Percentiles rank a stretch among this genome's conserved stretches.
Evolutionary conservation across 495 filamentous ascomycete genomes (phyloP).

Genomic region (Delitschia confertaspora): DNA sequence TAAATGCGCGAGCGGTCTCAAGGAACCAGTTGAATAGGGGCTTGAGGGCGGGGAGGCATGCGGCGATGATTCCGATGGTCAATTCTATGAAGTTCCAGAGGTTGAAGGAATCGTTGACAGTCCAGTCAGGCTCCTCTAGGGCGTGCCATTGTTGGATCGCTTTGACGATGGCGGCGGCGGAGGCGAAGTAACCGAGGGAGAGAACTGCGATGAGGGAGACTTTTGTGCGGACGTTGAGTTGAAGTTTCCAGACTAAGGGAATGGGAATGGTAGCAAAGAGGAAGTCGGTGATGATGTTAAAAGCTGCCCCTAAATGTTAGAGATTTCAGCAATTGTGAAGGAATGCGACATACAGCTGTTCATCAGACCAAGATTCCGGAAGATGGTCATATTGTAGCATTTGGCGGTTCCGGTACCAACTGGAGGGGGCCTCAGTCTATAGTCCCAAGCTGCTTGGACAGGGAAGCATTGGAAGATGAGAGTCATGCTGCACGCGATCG

Average conservation of each 20-base stretch:
- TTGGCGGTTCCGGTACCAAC: constrained; percentile 24
- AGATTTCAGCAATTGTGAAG: neutral
- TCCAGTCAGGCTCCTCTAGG: constrained; percentile 22
- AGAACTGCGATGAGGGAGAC: constrained; percentile 28
- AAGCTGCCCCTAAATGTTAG: constrained; percentile 15
- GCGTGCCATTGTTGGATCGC: constrained; percentile 28
- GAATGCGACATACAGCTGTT: constrained; percentile 21
- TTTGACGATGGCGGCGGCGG: constrained; percentile 31
- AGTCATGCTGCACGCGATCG: constrained; percentile 26
- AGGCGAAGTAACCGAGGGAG: constrained; percentile 30
- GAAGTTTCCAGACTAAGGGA: constrained; percentile 30
- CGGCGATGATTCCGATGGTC: constrained; percentile 27
- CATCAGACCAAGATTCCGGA: constrained; percentile 29
- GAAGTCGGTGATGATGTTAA: constrained; percentile 32
- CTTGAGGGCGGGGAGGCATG: constrained; percentile 29
- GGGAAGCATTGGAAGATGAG: constrained; percentile 31
- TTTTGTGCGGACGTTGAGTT: constrained; percentile 31
- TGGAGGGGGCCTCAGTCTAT: constrained; percentile 17
- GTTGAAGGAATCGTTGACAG: constrained; percentile 28
- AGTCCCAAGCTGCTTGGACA: constrained; percentile 27
- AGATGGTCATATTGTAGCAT: constrained; percentile 27
- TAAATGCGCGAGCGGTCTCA: constrained; percentile 24
- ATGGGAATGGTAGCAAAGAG: constrained; percentile 31
- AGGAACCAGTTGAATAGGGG: constrained; percentile 29
- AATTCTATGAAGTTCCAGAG: constrained; percentile 32